A percentile compares a stretch with the other conserved stretches of the same genome.
Evolutionary conservation across 1,139 yeast genomes (phyloP).

Genomic region (Suhomyces taliae): DNA sequence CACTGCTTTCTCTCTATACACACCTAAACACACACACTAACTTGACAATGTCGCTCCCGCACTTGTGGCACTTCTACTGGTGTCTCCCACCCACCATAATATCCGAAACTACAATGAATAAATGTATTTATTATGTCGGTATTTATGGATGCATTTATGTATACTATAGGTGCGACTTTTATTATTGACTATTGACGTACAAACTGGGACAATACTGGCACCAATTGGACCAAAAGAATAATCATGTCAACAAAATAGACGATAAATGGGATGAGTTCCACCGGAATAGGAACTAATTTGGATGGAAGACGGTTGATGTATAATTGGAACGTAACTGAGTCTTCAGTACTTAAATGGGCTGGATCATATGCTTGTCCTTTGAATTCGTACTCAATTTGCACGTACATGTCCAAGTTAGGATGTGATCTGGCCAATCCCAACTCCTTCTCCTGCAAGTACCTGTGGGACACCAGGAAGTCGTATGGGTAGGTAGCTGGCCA

Average conservation of each 20-base stretch:
- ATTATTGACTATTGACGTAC: neutral
- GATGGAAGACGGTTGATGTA: slow-evolving; percentile 35
- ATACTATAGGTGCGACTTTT: no score
- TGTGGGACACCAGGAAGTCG: slow-evolving; percentile 20
- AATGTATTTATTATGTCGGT: no score
- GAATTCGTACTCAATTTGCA: slow-evolving; percentile 27
- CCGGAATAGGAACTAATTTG: slow-evolving; percentile 37
- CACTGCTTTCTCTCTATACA: no score
- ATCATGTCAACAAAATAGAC: slow-evolving; percentile 32
- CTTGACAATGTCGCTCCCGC: no score
- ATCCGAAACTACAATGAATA: no score
- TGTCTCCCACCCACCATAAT: no score
- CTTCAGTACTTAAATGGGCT: slow-evolving; percentile 14
- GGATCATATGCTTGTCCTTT: slow-evolving; percentile 26
- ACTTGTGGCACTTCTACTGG: no score
- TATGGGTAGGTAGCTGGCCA: slow-evolving; percentile 48
- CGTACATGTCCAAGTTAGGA: slow-evolving; percentile 19
- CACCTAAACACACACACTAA: no score
- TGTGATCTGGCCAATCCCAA: neutral
- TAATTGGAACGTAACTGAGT: slow-evolving; percentile 26
- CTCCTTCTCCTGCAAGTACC: slow-evolving; percentile 9
- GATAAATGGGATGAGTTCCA: slow-evolving; percentile 38
- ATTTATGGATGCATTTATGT: no score
- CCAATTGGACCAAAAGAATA: slow-evolving; percentile 16
- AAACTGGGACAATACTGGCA: slow-evolving; percentile 10